These are phyloP conservation scores for Phialophora chinensis DNA, from an alignment of 2,329 filamentous ascomycete genomes.

Conservation along the genomic window DNA sequence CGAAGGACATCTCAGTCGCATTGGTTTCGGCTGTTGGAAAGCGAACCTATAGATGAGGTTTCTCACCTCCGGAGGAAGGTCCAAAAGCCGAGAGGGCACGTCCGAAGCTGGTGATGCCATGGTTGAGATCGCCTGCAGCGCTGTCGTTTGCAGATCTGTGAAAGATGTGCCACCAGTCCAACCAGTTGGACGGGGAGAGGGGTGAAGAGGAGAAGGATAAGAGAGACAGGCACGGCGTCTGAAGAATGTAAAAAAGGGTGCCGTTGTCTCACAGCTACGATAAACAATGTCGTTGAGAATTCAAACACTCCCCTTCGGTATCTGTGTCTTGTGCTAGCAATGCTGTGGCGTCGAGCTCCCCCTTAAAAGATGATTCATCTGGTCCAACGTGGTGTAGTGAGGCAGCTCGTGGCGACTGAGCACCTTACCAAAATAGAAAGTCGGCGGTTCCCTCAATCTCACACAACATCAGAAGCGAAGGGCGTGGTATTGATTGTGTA, in stretches of 20 bases:
- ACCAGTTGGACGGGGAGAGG: slow-evolving; percentile 12
- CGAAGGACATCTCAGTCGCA: slow-evolving; percentile 30
- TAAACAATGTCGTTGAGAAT: slow-evolving; percentile 1
- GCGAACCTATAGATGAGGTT: slow-evolving; percentile 35
- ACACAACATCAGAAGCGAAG: not conserved
- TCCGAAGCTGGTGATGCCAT: slow-evolving; percentile 12
- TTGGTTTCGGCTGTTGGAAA: slow-evolving; percentile 24
- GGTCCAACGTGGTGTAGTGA: not conserved
- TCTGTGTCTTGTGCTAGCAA: not conserved
- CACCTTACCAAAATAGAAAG: slow-evolving; percentile 9
- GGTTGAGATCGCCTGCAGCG: not conserved
- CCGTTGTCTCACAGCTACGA: slow-evolving; percentile 2
- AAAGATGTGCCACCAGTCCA: slow-evolving; percentile 2
- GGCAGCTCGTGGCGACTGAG: not conserved
- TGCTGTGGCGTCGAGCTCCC: slow-evolving; percentile 6
- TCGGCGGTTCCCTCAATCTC: slow-evolving; percentile 6
- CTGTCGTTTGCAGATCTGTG: not conserved
- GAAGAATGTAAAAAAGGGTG: slow-evolving; percentile 9
- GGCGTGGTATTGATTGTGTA: not conserved
- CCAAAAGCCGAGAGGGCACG: slow-evolving; percentile 22
- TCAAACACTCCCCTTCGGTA: not conserved
- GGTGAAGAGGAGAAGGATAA: not conserved
- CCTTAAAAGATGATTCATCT: slow-evolving; percentile 8
- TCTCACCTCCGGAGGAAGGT: slow-evolving; percentile 35
- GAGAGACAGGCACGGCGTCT: not conserved